Percentiles rank a stretch among this genome's conserved stretches.
These are phyloP conservation scores for Globisporangium paddicum DNA, from an alignment of 352 stramenopile species.

Conservation along the genomic window DNA sequence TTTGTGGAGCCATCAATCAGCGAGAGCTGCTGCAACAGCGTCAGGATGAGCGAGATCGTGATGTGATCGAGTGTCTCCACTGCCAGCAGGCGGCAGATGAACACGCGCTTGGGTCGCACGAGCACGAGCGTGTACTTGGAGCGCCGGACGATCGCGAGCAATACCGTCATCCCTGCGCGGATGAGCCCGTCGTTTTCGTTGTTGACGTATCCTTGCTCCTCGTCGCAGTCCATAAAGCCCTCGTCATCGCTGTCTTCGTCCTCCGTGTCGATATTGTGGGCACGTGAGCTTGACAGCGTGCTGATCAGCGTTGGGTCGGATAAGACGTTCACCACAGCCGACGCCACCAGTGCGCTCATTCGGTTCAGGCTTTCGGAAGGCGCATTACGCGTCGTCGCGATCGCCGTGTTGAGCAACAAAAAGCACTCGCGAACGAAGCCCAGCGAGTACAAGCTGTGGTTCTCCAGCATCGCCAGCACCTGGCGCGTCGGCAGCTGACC, in stretches of 20 bases:
- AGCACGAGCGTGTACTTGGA: conserved; percentile 66
- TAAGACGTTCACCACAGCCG: conserved; percentile 52
- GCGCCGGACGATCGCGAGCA: conserved; percentile 63
- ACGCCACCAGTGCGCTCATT: conserved; percentile 39
- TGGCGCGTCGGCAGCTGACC: conserved; percentile 60
- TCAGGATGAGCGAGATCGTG: conserved; percentile 57
- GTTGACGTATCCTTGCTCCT: conserved; percentile 51
- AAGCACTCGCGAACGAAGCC: conserved; percentile 74
- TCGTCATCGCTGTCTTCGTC: conserved; percentile 29
- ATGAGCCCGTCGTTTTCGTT: conserved; percentile 67
- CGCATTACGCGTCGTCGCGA: conserved; percentile 58
- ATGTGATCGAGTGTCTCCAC: conserved; percentile 74
- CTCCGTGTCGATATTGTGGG: conserved; percentile 18
- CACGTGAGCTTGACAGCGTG: conserved; percentile 30
- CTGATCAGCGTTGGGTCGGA: conserved; percentile 49
- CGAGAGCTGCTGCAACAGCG: conserved; percentile 60
- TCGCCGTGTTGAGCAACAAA: conserved; percentile 64
- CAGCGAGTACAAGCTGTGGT: conserved; percentile 37
- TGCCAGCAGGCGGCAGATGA: conserved; percentile 65
- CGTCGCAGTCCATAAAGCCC: conserved; percentile 41
- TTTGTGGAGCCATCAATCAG: conserved; percentile 29
- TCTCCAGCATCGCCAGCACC: conserved; percentile 56
- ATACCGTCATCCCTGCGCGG: conserved; percentile 56
- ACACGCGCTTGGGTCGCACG: conserved; percentile 61
- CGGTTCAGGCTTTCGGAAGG: conserved; percentile 63